Evolutionary conservation across 2,329 filamentous ascomycete species (phyloP).

Genomic region (Rugonectria rugulosa): DNA sequence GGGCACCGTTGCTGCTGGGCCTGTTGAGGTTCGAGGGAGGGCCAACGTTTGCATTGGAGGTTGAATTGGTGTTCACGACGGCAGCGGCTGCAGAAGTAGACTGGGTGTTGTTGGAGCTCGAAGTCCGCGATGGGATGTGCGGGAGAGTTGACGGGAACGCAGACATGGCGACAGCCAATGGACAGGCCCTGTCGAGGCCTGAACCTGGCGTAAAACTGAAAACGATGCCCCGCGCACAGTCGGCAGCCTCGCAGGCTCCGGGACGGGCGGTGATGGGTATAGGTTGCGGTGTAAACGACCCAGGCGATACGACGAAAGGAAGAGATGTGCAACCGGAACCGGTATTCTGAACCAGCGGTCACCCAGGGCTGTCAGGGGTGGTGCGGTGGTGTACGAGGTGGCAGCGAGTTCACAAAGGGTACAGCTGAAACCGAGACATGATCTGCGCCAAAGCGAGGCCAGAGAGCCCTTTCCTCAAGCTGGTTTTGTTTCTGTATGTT

Average conservation of each 20-base stretch:
- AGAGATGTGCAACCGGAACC: slow-evolving; percentile 29
- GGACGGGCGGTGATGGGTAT: slow-evolving; percentile 30
- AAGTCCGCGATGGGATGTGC: slow-evolving; percentile 47
- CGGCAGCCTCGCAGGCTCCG: slow-evolving; percentile 30
- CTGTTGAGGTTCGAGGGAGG: slow-evolving; percentile 38
- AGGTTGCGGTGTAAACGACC: slow-evolving; percentile 23
- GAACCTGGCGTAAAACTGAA: slow-evolving; percentile 17
- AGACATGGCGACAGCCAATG: slow-evolving; percentile 31
- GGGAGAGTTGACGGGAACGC: slow-evolving; percentile 48
- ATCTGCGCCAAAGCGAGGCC: slow-evolving; percentile 40
- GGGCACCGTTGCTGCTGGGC: slow-evolving; percentile 44
- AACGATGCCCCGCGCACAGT: slow-evolving; percentile 19
- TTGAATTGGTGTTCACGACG: slow-evolving; percentile 7
- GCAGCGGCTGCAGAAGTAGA: slow-evolving; percentile 7
- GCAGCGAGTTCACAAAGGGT: slow-evolving; percentile 30
- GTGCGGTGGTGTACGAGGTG: background rate
- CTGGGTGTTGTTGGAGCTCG: slow-evolving; percentile 30
- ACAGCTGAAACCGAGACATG: slow-evolving; percentile 48
- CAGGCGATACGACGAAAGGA: slow-evolving; percentile 28
- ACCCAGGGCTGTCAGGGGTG: slow-evolving; percentile 5
- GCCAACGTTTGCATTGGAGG: slow-evolving; percentile 23
- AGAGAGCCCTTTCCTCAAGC: slow-evolving; percentile 2
- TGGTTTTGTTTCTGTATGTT: slow-evolving; percentile 11
- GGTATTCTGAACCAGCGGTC: slow-evolving; percentile 17
- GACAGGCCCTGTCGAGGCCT: slow-evolving; percentile 24